Evolutionary conservation across 306 rosid genomes (phyloP).

Genomic region (Dryas drummondii): DNA sequence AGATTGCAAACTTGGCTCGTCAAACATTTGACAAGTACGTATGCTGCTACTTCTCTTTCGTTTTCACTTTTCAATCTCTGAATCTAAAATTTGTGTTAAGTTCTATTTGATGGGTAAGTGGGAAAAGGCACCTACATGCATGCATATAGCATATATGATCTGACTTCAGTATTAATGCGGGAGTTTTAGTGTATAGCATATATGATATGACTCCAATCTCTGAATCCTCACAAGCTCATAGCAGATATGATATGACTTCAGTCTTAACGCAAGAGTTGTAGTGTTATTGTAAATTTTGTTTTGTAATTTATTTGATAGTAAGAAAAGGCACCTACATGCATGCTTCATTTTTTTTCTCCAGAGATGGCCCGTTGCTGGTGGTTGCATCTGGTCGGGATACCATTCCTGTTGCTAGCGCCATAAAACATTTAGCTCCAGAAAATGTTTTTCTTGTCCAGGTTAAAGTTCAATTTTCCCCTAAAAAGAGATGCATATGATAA

Average conservation of each 20-base stretch:
- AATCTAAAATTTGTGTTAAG: background rate
- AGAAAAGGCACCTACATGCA: background rate
- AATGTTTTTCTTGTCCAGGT: constrained; percentile 95
- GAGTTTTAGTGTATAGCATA: background rate
- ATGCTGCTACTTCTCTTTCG: background rate
- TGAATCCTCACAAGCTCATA: background rate
- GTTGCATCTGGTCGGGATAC: constrained; percentile 93
- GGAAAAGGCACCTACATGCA: background rate
- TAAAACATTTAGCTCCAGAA: constrained; percentile 84
- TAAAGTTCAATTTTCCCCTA: constrained; percentile 21
- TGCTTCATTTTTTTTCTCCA: constrained; percentile 20
- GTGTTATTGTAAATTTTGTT: background rate
- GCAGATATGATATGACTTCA: background rate
- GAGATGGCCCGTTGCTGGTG: constrained; percentile 85
- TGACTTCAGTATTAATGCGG: background rate
- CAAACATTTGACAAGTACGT: constrained; percentile 59
- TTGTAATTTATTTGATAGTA: background rate
- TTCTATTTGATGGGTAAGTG: background rate
- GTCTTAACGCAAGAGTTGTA: background rate
- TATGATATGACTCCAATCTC: background rate
- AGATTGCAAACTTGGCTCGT: constrained; percentile 69
- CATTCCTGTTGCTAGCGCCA: constrained; percentile 69
- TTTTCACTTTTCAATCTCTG: background rate
- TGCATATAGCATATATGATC: background rate
- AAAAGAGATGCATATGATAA: constrained; percentile 3